A percentile compares a stretch with the other conserved stretches of the same genome.
phyloP scores from a whole-genome alignment of 2,329 filamentous ascomycete species.

The Aspergillus sp. region DNA sequence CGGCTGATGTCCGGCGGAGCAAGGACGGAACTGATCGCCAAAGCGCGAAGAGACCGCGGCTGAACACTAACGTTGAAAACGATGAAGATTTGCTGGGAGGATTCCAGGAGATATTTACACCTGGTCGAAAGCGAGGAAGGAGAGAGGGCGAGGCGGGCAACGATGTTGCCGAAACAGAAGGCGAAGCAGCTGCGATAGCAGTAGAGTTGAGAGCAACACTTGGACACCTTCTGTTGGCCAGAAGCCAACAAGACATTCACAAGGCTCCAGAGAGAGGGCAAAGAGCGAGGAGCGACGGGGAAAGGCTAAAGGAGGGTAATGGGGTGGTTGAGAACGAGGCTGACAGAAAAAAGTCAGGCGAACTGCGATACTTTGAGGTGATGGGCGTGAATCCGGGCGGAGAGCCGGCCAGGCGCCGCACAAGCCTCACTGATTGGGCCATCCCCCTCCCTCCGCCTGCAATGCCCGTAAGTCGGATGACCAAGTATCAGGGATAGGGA shows the following conservation, averaged over 20 bases:
- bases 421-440: conserved; percentile 22
- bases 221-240: conserved; percentile 30
- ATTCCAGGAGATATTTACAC: not conserved
- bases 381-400: not conserved
- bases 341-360: conserved; percentile 13
- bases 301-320: conserved; percentile 7
- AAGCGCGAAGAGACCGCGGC: not conserved
- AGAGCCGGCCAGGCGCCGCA: not conserved
- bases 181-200: conserved; percentile 9
- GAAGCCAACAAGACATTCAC: conserved; percentile 39
- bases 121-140: not conserved
- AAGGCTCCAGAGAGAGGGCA: conserved; percentile 16
- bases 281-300: conserved; percentile 15
- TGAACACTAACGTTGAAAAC: not conserved
- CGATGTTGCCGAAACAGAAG: conserved; percentile 15
- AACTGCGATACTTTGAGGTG: conserved; percentile 4
- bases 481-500: not conserved
- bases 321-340: not conserved
- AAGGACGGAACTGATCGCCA: not conserved
- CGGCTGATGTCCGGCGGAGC: conserved; percentile 5
- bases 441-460: conserved; percentile 2
- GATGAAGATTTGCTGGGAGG: not conserved
- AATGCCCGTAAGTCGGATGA: conserved; percentile 3
- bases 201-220: conserved; percentile 23
- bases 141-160: conserved; percentile 14